Evolutionary conservation across 805 yeast genomes (phyloP).

Genomic region (Wickerhamomyces alni): DNA sequence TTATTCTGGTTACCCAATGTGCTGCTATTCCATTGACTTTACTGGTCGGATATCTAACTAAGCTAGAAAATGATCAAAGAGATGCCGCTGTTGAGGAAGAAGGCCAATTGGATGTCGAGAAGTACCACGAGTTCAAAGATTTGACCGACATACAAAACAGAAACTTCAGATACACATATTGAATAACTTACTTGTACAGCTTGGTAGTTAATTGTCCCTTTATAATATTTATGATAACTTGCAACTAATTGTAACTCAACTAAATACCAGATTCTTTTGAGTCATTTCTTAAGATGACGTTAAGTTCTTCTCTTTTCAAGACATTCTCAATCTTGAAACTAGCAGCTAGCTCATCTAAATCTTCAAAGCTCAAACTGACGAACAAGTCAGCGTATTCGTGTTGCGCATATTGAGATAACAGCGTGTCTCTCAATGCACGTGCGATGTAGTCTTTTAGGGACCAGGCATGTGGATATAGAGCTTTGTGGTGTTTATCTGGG

Average conservation of each 20-base stretch:
- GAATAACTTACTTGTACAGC: neutral
- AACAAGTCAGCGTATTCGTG: conserved; percentile 42
- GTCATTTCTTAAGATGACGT: conserved; percentile 15
- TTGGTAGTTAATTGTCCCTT: no score
- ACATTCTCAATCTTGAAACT: conserved; percentile 43
- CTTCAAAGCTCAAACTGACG: conserved; percentile 35
- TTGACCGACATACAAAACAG: neutral
- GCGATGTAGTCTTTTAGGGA: conserved; percentile 30
- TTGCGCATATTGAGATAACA: conserved; percentile 37
- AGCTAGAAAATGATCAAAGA: conserved; percentile 42
- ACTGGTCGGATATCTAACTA: conserved; percentile 34
- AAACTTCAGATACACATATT: neutral
- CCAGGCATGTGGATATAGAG: conserved; percentile 38
- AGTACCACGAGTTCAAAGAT: neutral
- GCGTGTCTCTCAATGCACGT: conserved; percentile 36
- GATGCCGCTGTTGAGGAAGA: conserved; percentile 20
- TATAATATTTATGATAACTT: neutral
- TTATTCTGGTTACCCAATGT: conserved; percentile 44
- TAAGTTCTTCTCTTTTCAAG: conserved; percentile 36
- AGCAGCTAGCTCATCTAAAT: conserved; percentile 46
- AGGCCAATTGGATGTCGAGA: neutral
- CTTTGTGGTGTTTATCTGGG: conserved; percentile 35
- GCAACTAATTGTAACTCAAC: no score
- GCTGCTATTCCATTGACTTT: conserved; percentile 36
- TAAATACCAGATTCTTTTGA: neutral